phyloP scores from a whole-genome alignment of 108 stramenopile genomes.

The Pinguiococcus pyrenoidosus region DNA sequence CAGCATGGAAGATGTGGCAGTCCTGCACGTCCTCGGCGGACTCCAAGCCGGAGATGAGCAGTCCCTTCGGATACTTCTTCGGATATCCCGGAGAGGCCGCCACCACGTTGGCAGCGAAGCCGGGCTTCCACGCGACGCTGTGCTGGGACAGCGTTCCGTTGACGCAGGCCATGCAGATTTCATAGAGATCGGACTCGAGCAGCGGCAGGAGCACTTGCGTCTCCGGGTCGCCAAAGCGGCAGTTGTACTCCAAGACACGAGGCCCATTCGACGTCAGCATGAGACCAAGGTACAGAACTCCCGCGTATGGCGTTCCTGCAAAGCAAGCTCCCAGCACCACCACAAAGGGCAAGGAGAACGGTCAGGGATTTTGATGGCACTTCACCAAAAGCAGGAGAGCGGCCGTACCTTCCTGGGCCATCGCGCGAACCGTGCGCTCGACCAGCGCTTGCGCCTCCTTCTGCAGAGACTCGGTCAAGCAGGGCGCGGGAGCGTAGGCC shows the following conservation, averaged over 20 bases:
- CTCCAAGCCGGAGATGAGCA: constrained; percentile 65
- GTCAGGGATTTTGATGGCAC: too few relatives aligned
- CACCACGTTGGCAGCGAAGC: constrained; percentile 66
- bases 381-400: too few relatives aligned
- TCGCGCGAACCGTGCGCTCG: constrained; percentile 64
- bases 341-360: too few relatives aligned
- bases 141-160: constrained; percentile 54
- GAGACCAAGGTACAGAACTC: constrained; percentile 85
- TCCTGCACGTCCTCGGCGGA: constrained; percentile 25
- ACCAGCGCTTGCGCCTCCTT: constrained; percentile 68
- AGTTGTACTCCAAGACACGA: constrained; percentile 79
- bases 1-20: constrained; percentile 78
- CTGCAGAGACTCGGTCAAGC: constrained; percentile 68
- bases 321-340: too few relatives aligned
- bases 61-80: constrained; percentile 82
- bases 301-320: constrained; percentile 83
- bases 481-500: constrained; percentile 81
- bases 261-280: constrained; percentile 37
- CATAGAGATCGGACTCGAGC: constrained; percentile 61
- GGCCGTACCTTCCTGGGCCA: constrained; percentile 78
- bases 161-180: constrained; percentile 72
- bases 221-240: constrained; percentile 94
- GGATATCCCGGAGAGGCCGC: constrained; percentile 80
- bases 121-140: constrained; percentile 64
- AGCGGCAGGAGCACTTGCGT: constrained; percentile 87